phyloP scores from a whole-genome alignment of 1,284 basidiomycete species.

The Rhodotorula sp. region DNA sequence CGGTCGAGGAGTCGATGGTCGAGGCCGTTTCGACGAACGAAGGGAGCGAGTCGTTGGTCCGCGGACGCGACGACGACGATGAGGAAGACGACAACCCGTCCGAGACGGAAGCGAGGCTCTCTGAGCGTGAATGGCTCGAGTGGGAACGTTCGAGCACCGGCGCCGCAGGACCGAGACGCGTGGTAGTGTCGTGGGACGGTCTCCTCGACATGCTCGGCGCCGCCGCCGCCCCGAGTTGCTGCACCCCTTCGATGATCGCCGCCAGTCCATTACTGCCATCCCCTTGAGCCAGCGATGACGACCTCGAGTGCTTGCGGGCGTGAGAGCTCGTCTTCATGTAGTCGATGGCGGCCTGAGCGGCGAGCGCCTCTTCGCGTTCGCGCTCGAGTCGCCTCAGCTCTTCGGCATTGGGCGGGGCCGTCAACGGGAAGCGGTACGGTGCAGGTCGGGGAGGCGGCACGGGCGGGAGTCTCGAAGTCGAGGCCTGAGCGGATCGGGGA shows the following conservation, averaged over 20 bases:
- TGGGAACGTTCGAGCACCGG: background rate
- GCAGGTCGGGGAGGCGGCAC: conserved; percentile 1
- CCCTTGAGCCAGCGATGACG: background rate
- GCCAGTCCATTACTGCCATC: background rate
- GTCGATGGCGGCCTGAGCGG: conserved; percentile 24
- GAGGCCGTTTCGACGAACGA: conserved; percentile 22
- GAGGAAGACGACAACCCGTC: conserved; percentile 8
- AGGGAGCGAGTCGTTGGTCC: conserved; percentile 35
- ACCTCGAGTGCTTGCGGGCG: conserved; percentile 12
- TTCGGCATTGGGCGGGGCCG: background rate
- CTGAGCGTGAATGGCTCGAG: background rate
- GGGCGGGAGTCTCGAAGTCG: background rate
- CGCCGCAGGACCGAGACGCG: background rate
- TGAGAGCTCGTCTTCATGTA: conserved; percentile 17
- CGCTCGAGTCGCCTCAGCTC: conserved; percentile 21
- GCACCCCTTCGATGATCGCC: background rate
- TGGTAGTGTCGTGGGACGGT: background rate
- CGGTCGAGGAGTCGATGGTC: conserved; percentile 11
- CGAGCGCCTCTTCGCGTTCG: conserved; percentile 25
- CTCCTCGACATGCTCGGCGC: background rate
- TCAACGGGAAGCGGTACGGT: conserved; percentile 6
- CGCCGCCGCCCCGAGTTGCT: background rate
- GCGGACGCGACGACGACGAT: conserved; percentile 24
- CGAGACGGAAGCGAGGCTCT: background rate
- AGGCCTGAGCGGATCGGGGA: background rate